Base-by-base conservation (phyloP, 768 basidiomycete species). In the Hypholoma sublateritium region DNA sequence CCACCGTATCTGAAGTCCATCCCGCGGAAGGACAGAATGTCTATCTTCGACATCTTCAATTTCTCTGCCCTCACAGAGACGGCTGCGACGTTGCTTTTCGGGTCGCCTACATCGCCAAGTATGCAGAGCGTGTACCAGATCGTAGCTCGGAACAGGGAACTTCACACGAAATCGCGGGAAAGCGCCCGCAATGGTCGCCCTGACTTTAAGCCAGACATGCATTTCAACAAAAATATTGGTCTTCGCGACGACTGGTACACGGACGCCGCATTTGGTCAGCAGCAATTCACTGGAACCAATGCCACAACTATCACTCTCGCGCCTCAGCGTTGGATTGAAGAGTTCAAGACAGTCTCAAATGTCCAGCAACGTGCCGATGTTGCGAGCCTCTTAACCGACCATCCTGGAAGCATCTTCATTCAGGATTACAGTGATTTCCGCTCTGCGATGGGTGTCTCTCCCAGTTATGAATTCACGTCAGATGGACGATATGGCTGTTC, bases 201-300 rank as follows among this genome's bases (percentile, higher is more conserved):
- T 50, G 65, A 67, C 60, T 69, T 64, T 49, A 61, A 37, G 21
- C 48, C 50, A 42, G 39, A 42, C 39, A 42, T 42, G 39, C 39
- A 42, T 42, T 42, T 42, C 19, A 42, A 42, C 49, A 58, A 55
- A 17, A 71, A 70, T 50, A 61, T 71, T n/a, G 70, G 70, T 7
- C 62, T 59, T 50, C 65, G 69, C 25, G 41, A 55, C 19, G 70
- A 71, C 51, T 71, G 70, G 70, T 70, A 67, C 45, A 66, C 67
- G 11, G 70, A 71, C 48, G 67, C 65, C 21, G 66, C 62, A 9
- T 71, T 69, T 47, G 68, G 56, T 13, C 69, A 70, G 46, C 70
- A 71, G 48, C 65, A 66, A 45, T 67, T 71, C 45, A 68, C 65
- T 32, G 70, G 70, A 13, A 57, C 64, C 19, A 70, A 71, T 51